Percentiles rank a stretch among this genome's conserved stretches.
phyloP scores from a whole-genome alignment of 2,329 filamentous ascomycete genomes.

The Plenodomus lindquistii region DNA sequence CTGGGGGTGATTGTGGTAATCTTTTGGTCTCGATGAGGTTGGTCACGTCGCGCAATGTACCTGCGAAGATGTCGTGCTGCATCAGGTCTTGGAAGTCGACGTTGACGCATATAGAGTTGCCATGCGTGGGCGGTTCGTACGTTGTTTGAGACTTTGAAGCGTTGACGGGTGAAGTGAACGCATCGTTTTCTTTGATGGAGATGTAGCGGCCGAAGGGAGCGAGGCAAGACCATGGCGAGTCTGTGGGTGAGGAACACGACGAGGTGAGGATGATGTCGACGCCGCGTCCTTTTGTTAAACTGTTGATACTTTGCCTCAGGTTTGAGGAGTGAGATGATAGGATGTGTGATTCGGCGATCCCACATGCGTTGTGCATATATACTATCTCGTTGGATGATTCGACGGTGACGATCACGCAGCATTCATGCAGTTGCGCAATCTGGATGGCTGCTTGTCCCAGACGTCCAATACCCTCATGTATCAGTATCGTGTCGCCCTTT shows the following conservation, averaged over 20 bases:
- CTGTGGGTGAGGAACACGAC: constrained; percentile 20
- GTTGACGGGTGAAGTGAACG: constrained; percentile 3
- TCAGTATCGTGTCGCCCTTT: constrained; percentile 30
- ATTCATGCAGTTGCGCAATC: constrained; percentile 11
- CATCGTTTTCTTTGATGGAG: constrained; percentile 18
- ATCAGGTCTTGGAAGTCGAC: constrained; percentile 9
- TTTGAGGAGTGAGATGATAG: constrained; percentile 19
- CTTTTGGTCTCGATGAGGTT: background rate
- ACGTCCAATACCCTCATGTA: constrained; percentile 21
- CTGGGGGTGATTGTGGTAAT: background rate
- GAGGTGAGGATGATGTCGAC: constrained; percentile 42
- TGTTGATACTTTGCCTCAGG: constrained; percentile 6
- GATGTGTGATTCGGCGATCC: constrained; percentile 27
- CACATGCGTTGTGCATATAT: constrained; percentile 4
- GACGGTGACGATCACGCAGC: constrained; percentile 20
- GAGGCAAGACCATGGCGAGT: constrained; percentile 28
- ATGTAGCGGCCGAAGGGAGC: constrained; percentile 39
- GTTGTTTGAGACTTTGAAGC: constrained; percentile 1
- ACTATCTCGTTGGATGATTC: constrained; percentile 8
- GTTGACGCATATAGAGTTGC: constrained; percentile 4
- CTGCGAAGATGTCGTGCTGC: background rate
- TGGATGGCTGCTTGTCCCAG: constrained; percentile 22
- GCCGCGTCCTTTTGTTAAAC: constrained; percentile 26
- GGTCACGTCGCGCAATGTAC: constrained; percentile 2
- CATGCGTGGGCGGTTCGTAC: background rate